These are phyloP conservation scores for Lentithecium fluviatile DNA, from an alignment of 495 filamentous ascomycete species.

Conservation along the genomic window DNA sequence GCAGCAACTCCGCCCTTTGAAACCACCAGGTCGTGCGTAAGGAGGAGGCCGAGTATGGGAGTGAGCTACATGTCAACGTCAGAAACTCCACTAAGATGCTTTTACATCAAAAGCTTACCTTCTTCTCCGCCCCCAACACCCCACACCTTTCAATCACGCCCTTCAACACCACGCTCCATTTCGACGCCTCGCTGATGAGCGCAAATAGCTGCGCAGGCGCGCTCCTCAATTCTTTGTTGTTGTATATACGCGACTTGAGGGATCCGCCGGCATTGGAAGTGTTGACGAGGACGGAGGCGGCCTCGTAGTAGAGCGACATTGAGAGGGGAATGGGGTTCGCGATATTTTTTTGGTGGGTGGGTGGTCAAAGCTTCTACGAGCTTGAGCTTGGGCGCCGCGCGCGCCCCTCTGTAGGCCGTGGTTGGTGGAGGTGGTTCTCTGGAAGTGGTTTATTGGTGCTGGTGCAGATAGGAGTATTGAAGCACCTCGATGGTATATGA, in stretches of 20 bases:
- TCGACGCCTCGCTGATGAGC: slow-evolving; percentile 75
- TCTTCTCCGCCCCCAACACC: slow-evolving; percentile 61
- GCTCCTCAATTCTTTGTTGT: slow-evolving; percentile 67
- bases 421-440: no score
- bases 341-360: neutral
- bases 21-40: slow-evolving; percentile 83
- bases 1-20: slow-evolving; percentile 77
- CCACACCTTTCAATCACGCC: slow-evolving; percentile 75
- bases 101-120: slow-evolving; percentile 60
- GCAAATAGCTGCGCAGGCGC: slow-evolving; percentile 82
- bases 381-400: no score
- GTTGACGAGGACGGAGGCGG: slow-evolving; percentile 67
- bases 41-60: slow-evolving; percentile 73
- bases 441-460: no score
- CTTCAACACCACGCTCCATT: slow-evolving; percentile 83
- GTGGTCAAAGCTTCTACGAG: no score
- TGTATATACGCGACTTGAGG: slow-evolving; percentile 80
- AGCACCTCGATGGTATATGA: no score
- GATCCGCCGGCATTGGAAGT: slow-evolving; percentile 63
- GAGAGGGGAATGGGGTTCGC: neutral
- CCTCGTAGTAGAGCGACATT: slow-evolving; percentile 97
- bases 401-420: no score
- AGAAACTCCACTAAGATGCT: neutral
- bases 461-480: no score
- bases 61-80: slow-evolving; percentile 61